Base-by-base conservation (phyloP, 306 rosid species). In the Betula pendula region DNA sequence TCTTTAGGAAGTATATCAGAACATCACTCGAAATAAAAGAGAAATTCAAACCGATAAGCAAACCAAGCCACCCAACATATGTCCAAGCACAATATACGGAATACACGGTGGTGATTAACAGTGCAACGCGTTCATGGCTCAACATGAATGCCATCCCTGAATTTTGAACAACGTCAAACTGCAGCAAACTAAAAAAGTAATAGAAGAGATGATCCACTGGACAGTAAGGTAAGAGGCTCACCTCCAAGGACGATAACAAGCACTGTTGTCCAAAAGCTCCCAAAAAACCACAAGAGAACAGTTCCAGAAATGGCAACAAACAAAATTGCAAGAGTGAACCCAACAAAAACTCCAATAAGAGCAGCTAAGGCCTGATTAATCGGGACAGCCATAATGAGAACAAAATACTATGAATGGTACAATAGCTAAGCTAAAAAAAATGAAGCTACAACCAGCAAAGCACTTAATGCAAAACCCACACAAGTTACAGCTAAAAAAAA, bases 241-340 rank as follows among this genome's bases (percentile, higher is more conserved):
- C 99, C 99, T 96, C 94, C 99, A 62, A 91, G 86, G 70, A 91
- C 59, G 82, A 96, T 85, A 82, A 91, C 79, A 79, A 90, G 73
- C 63, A 76, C 2, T 3, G 99, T 92, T 74, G 88, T 89, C 99
- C 99, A 96, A 83, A 96, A 92, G 88, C 93, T 92, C 76, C 99
- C 98, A 71, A 88, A 96, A 65, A 96, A 83, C 99, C 99, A 92
- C 91, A 96, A 84, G 80, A 82, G 86, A 68, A 85, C 65, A 80
- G 86, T 78, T 80, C 98, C 98, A 75, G 87, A 78, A 83, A 92
- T 59, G 55, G 90, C 91, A 80, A 91, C 87, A 33, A 86, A 85
- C 86, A 91, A 80, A 85, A 88, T 74, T 82, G 97, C 87, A 82
- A 96, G 84, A 80, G 83, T 83, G 71, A 91, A 82, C 75, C 96